A percentile compares a stretch with the other conserved stretches of the same genome.
Conservation (phyloP, 73 alveolate species). For the Tetrahymena elliotti region DNA sequence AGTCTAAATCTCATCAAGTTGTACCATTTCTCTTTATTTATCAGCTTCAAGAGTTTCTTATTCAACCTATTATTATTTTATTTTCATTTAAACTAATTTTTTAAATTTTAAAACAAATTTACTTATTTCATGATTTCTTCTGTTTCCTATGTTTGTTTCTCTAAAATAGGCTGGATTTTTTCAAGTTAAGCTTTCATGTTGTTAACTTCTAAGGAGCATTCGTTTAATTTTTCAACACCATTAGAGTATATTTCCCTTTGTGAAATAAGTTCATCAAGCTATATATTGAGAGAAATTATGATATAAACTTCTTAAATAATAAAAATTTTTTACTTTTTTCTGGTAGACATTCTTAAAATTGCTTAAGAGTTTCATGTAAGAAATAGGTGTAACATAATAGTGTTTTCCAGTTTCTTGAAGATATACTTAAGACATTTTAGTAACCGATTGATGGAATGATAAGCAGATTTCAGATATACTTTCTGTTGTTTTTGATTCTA, state of each 20-base stretch:
- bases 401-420: conserved; percentile 30
- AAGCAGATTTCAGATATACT: conserved; percentile 70
- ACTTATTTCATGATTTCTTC: conserved; percentile 72
- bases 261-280: conserved; percentile 4
- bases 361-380: conserved; percentile 55
- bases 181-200: conserved; percentile 80
- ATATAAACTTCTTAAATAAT: neutral
- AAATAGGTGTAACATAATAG: conserved; percentile 47
- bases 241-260: conserved; percentile 72
- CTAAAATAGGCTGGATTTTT: conserved; percentile 84
- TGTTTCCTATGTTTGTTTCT: conserved; percentile 78
- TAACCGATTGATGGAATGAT: conserved; percentile 67
- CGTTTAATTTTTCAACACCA: conserved; percentile 81
- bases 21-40: conserved; percentile 70
- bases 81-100: neutral
- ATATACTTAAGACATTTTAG: conserved; percentile 26
- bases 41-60: conserved; percentile 85
- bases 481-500: neutral
- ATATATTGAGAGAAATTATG: too few relatives aligned
- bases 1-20: conserved; percentile 84
- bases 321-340: conserved; percentile 32
- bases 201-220: conserved; percentile 78
- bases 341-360: conserved; percentile 55
- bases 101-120: neutral
- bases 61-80: conserved; percentile 17